Evolutionary conservation across 2,329 filamentous ascomycete species (phyloP), one percentile per base, ranked within the genome.

Genomic region (Fusarium kyushuense): DNA sequence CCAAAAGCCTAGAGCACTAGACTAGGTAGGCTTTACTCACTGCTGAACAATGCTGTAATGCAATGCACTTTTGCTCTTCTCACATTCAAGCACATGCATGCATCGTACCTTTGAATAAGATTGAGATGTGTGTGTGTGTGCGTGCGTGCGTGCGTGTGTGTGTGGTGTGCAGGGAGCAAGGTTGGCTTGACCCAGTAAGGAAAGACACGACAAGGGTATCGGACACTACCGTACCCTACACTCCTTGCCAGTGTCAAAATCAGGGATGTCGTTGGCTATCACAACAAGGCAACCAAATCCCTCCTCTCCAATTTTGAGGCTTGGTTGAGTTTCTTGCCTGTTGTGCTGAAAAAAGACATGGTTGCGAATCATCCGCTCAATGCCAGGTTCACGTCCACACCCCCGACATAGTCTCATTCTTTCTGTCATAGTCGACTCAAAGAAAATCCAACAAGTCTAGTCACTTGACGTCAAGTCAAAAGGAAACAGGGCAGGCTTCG

Each of bases 351-450:
- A 64, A 41, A 6, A 45, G 63, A 25, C 13, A 54, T 58, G 23
- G 47, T 67, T 67, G 63, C 52, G 52, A 67, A 35, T 54, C 43
- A 19, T 9, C 23, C 36, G 25, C 13, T 30, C 41, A 38, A 29
- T 21, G 32, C 33, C 25, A 42, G 27, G 47, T 51, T 14, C 35
- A 48, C 25, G 27, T 19, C 11, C 58, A 63, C 25, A 27, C 42
- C 48, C 46, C 17, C 33, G 27, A 9, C 32, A 25, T n/a, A 7
- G 16, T 19, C 46, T 27, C 23, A 13, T 36, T 25, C n/a, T 17
- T 49, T 25, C 12, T 38, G 19, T 33, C 23, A 17, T 5, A 12
- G 32, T 27, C 8, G 23, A 13, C n/a, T 14, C 46, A 16, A 14
- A 16, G 23, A 36, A 16, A n/a, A 27, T 16, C 14, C 13, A 38